Base-by-base conservation (phyloP, 2,329 filamentous ascomycete species). In the Metarhizium robertsii region DNA sequence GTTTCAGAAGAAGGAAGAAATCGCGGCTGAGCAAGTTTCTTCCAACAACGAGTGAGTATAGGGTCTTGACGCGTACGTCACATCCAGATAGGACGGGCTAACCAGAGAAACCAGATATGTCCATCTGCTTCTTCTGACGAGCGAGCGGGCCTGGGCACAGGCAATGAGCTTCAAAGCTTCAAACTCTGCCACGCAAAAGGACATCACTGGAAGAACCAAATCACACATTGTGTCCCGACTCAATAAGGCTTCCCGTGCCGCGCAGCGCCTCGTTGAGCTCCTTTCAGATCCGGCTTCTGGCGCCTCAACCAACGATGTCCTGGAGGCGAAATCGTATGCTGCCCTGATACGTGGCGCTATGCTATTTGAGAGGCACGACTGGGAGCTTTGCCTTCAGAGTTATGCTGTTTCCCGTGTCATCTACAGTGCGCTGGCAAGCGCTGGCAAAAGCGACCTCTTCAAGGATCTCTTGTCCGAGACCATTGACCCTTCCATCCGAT, bases 81-180 rank as follows among this genome's bases (percentile, higher is more conserved):
- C n/a, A 14, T 53, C 50, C 36, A 30, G 38, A 59, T 63, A 52
- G 30, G 30, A 25, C 6, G 32, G 30, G 29, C 36, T 58, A 45
- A 55, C 54, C 29, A 16, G 7, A 3, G 10, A 29, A 13, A 2
- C 32, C 63, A 95, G 90, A 71, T 89, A 85, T 72, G 81, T 86
- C 51, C 79, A 87, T 61, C 78, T 96, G n/a, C 78, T 92, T 36
- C 79, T 99, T 55, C 83, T 96, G 65, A 88, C 85, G 43, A 85
- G 92, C 58, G 94, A 99, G 75, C 83, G 94, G 60, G 90, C 92
- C 53, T 97, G 91, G 90, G 92, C 94, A 42, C 87, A 96, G 70
- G 92, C 92, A 56, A 95, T 97, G 91, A 85, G 88, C 67, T 90
- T 96, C 80, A 96, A 95, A 72, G 82, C 90, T 4, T 77, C 83